phyloP scores from a whole-genome alignment of 805 yeast species.

The Debaryomyces tyrocola region DNA sequence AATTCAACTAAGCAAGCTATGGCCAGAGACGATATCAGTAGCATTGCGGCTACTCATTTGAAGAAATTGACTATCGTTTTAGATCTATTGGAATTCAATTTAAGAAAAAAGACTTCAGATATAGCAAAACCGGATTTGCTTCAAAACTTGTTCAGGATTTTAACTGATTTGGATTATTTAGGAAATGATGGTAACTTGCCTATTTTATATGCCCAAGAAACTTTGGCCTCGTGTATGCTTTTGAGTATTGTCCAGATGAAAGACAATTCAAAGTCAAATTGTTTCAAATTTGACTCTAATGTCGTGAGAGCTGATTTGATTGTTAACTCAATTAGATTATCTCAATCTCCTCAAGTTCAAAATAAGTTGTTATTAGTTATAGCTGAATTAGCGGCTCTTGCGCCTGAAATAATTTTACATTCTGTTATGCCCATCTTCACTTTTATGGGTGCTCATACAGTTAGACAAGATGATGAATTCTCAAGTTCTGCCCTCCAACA shows the following conservation, averaged over 20 bases:
- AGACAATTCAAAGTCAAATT: conserved; percentile 11
- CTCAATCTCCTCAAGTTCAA: conserved; percentile 93
- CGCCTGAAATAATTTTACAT: conserved; percentile 89
- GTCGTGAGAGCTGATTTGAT: conserved; percentile 84
- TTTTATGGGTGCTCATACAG: conserved; percentile 97
- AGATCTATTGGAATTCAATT: conserved; percentile 67
- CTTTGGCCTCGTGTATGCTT: conserved; percentile 82
- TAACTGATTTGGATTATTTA: conserved; percentile 77
- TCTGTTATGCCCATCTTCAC: conserved; percentile 99
- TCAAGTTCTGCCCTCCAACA: conserved; percentile 90
- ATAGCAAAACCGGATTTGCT: conserved; percentile 47
- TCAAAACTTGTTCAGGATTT: conserved; percentile 54
- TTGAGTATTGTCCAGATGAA: conserved; percentile 61
- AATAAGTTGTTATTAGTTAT: conserved; percentile 82
- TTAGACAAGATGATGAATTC: conserved; percentile 95
- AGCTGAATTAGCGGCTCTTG: conserved; percentile 81
- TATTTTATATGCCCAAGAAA: conserved; percentile 86
- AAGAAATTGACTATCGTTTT: conserved; percentile 74
- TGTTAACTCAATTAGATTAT: conserved; percentile 85
- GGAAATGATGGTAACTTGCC: conserved; percentile 92
- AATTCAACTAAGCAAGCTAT: conserved; percentile 74
- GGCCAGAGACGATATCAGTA: conserved; percentile 67
- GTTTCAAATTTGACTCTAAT: conserved; percentile 52
- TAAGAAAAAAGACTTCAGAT: conserved; percentile 31
- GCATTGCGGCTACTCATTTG: conserved; percentile 75